phyloP scores from a whole-genome alignment of 192 early-diverging fungal species.

The Cetraspora pellucida region DNA sequence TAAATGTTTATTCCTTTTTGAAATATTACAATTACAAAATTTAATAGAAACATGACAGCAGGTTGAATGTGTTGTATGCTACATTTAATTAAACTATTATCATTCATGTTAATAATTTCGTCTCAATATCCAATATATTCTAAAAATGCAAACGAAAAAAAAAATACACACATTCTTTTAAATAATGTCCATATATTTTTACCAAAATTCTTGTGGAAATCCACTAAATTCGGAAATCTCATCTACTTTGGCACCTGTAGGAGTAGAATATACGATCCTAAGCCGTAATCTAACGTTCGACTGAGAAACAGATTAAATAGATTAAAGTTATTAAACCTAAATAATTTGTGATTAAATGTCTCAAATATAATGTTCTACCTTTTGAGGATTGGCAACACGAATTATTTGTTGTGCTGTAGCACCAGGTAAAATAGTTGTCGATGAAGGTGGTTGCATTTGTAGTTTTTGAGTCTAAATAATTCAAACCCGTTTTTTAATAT shows the following conservation, averaged over 20 bases:
- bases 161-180: background rate
- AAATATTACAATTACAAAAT: too few species aligned
- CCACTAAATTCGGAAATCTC: slow-evolving; percentile 60
- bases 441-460: slow-evolving; percentile 79
- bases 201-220: slow-evolving; percentile 60
- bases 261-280: slow-evolving; percentile 55
- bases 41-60: too few species aligned
- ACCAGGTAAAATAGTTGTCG: slow-evolving; percentile 63
- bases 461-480: slow-evolving; percentile 39
- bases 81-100: too few species aligned
- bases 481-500: background rate
- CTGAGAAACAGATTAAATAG: slow-evolving; percentile 33
- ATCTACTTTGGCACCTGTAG: slow-evolving; percentile 49
- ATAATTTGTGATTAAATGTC: background rate
- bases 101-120: background rate
- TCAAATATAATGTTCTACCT: slow-evolving; percentile 38
- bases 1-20: too few species aligned
- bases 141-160: too few species aligned
- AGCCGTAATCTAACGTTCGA: slow-evolving; percentile 59
- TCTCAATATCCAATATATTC: background rate
- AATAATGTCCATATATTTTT: slow-evolving; percentile 1
- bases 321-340: background rate
- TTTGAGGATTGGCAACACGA: slow-evolving; percentile 83
- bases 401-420: slow-evolving; percentile 75
- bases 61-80: too few species aligned